Evolutionary conservation across 176 grass and related monocot genomes (phyloP).

Genomic region (Typha latifolia): DNA sequence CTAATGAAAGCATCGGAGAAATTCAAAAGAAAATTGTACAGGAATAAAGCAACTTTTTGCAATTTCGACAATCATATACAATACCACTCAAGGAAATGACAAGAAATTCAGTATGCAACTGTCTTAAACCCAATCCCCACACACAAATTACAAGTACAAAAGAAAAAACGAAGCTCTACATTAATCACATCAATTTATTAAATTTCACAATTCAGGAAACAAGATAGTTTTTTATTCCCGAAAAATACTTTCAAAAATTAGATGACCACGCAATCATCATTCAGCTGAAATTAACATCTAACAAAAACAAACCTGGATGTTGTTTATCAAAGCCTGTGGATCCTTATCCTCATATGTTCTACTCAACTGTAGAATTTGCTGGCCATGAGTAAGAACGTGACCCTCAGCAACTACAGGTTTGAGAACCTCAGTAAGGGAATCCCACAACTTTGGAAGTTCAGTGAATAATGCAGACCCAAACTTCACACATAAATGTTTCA

Average conservation of each 20-base stretch:
- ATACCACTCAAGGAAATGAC: not conserved
- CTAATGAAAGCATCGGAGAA: too few relatives aligned
- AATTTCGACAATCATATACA: not conserved
- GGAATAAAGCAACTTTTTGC: too few relatives aligned
- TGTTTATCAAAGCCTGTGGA: constrained; percentile 90
- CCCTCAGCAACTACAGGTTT: constrained; percentile 43
- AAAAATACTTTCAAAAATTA: not conserved
- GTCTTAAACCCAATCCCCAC: not conserved
- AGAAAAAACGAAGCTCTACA: too few relatives aligned
- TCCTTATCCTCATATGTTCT: constrained; percentile 71
- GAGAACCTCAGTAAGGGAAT: constrained; percentile 86
- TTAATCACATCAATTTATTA: too few relatives aligned
- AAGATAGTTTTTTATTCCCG: not conserved
- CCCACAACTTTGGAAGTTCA: constrained; percentile 91
- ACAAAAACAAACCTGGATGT: constrained; percentile 72
- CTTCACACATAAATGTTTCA: constrained; percentile 86
- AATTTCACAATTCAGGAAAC: not conserved
- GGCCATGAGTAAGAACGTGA: constrained; percentile 39
- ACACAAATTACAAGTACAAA: too few relatives aligned
- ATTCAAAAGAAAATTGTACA: too few relatives aligned
- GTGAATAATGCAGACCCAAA: constrained; percentile 81
- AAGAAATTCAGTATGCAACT: not conserved
- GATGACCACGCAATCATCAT: not conserved
- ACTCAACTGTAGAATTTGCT: constrained; percentile 46
- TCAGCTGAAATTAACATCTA: not conserved